Evolutionary conservation across 768 basidiomycete genomes (phyloP), one percentile per base, ranked within the genome.

Genomic region (Lactarius akahatsu): DNA sequence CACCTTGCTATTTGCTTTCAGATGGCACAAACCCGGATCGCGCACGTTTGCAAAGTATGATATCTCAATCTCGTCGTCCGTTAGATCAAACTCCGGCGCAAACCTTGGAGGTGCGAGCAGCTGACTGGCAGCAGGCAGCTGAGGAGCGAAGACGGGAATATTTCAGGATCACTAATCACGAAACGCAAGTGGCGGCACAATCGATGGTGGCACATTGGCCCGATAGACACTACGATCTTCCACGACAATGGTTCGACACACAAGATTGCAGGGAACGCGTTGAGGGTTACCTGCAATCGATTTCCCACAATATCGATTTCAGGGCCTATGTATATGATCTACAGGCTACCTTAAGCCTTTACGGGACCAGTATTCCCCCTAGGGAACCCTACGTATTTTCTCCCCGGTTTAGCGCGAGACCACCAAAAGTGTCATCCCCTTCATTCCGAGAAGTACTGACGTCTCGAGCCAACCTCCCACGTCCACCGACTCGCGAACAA

Each of bases 231-330:
- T 50, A 34, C 6, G 45, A 61, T 23, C 28, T 59, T 4, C 40
- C 26, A 10, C 9, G 23, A 5, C n/a, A 50, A 50, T 61, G 60
- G 60, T 61, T 61, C 60, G 20, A 61, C 60, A 61, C 18, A 36
- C 18, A 11, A 20, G 28, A 18, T 9, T 50, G 60, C 60, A 36
- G 28, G 15, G 43, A 20, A 34, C 7, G n/a, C 30, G 32, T 61
- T 16, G 30, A 50, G 1, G n/a, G 4, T 32, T 56, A 57, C 18
- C 38, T 32, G 10, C 26, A 40, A 18, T 62, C 62, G 2, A 26
- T 62, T 15, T 55, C 52, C 10, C 30, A 20, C 11, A 62, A 62
- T 32, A 43, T 43, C 15, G 18, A n/a, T 30, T 34, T 62, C 16
- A 45, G n/a, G 30, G 41, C 11, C 1, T 40, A 62, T 16, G n/a